Evolutionary conservation across 306 rosid species (phyloP).

Genomic region (Prunus kanzakura): DNA sequence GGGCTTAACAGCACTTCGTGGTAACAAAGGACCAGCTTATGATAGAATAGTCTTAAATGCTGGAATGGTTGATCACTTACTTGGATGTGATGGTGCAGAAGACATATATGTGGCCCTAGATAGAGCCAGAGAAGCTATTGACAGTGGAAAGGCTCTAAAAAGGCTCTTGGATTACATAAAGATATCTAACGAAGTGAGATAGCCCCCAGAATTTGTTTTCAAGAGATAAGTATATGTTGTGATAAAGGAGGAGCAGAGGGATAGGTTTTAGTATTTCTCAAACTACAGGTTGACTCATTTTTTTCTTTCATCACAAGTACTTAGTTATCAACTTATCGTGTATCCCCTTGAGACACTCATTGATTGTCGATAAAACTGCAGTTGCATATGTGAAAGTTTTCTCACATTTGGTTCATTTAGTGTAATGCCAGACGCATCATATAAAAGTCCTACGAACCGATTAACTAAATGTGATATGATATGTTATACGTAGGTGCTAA

Average conservation of each 20-base stretch:
- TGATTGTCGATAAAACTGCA: not conserved
- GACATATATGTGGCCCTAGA: conserved; percentile 66
- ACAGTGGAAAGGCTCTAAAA: conserved; percentile 85
- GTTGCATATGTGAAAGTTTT: not conserved
- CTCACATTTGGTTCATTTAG: not conserved
- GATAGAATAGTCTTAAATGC: conserved; percentile 89
- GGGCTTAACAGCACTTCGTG: conserved; percentile 82
- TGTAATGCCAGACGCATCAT: not conserved
- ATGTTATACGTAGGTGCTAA: not conserved
- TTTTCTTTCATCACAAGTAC: not conserved
- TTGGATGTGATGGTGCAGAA: conserved; percentile 89
- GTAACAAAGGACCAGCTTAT: conserved; percentile 89
- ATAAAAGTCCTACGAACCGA: not conserved
- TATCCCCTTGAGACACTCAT: not conserved
- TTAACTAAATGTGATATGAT: not conserved
- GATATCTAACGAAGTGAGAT: conserved; percentile 53
- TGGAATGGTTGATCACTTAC: conserved; percentile 90
- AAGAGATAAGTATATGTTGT: not conserved
- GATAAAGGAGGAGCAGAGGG: not conserved
- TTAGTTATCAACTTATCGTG: not conserved
- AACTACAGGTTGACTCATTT: not conserved
- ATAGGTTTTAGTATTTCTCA: not conserved
- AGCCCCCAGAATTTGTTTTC: not conserved
- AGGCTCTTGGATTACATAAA: conserved; percentile 74
- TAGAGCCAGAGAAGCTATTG: conserved; percentile 92